Base-by-base conservation (phyloP, 2,329 filamentous ascomycete genomes). In the Sporothrix pallida region DNA sequence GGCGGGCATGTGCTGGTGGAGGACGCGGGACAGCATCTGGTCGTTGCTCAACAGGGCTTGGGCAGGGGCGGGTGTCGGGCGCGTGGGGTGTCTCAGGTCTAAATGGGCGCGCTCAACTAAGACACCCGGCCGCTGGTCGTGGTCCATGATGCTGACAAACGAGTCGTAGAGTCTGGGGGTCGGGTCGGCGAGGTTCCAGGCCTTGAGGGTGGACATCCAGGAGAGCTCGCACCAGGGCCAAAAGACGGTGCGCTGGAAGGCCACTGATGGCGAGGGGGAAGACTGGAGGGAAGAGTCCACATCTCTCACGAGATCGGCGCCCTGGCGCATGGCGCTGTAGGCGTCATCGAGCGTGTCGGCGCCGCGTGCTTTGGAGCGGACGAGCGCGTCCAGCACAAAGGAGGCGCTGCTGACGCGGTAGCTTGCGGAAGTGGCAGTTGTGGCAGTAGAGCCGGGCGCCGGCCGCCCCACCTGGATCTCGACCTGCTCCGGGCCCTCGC, bases 81-180 rank as follows among this genome's bases (percentile, higher is more conserved):
- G 81, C 0, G 84, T 85, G 0, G 88, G 88, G 77, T 90, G 88
- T 73, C 87, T 82, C 1, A 90, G 81, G 42, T 86, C 82, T 3
- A 90, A 81, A 76, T 90, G 88, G 0, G 88, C 87, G 46, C 83
- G 81, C 69, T 88, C 85, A 8, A 88, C 78, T 8, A 78, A 78
- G 52, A 85, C 79, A 1, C 81, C 79, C 31, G 73, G 72, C 31
- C 77, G 77, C 5, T 79, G 76, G 17, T 86, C 79, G 17, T 81
- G 81, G 68, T 83, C 79, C 26, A 85, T 85, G 4, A 87, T 82
- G 56, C 83, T 81, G 52, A 86, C 81, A 74, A 89, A 89, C 0
- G 82, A 80, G 73, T 90, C 86, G 72, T 88, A 90, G 0, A 87
- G 80, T 6, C 80, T 76, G 23, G 83, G 83, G 0, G 86, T 85